A percentile compares a stretch with the other conserved stretches of the same genome.
Conservation (phyloP, 371 early-diverging fungal species). For the Mucor circinelloides region DNA sequence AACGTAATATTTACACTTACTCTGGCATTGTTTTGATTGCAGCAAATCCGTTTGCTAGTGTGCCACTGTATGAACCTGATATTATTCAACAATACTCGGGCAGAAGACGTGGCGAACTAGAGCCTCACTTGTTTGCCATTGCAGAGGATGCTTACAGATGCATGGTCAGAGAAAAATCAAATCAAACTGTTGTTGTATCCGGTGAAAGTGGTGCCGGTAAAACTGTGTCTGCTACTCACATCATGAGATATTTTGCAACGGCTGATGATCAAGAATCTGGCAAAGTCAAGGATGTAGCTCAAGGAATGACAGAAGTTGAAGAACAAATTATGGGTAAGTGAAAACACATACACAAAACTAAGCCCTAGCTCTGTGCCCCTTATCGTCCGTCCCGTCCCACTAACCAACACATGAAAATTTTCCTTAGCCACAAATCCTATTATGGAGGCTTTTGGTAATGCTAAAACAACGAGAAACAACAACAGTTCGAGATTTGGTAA, state of each 20-base stretch:
- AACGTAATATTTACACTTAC: conserved; percentile 97
- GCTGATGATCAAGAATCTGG: conserved; percentile 73
- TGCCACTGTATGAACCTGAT: conserved; percentile 87
- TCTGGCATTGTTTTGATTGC: conserved; percentile 99
- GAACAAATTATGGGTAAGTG: conserved; percentile 73
- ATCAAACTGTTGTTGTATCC: conserved; percentile 98
- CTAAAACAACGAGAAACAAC: conserved; percentile 99
- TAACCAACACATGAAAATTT: neutral
- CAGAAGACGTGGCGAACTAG: conserved; percentile 90
- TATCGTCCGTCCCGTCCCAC: neutral
- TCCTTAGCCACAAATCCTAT: conserved; percentile 99
- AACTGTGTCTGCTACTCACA: conserved; percentile 94
- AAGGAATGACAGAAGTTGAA: conserved; percentile 79
- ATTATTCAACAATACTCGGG: conserved; percentile 93
- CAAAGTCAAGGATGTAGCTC: conserved; percentile 33
- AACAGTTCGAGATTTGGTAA: conserved; percentile 99
- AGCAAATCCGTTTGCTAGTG: conserved; percentile 95
- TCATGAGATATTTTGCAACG: conserved; percentile 97
- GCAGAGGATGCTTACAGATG: conserved; percentile 97
- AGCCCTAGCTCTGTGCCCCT: neutral
- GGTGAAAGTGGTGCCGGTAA: conserved; percentile 98
- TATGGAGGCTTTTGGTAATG: conserved; percentile 99
- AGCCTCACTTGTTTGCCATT: conserved; percentile 99
- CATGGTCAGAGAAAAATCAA: conserved; percentile 88
- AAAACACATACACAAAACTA: neutral